phyloP scores from a whole-genome alignment of 805 yeast species.

The Yarrowia keelungensis region DNA sequence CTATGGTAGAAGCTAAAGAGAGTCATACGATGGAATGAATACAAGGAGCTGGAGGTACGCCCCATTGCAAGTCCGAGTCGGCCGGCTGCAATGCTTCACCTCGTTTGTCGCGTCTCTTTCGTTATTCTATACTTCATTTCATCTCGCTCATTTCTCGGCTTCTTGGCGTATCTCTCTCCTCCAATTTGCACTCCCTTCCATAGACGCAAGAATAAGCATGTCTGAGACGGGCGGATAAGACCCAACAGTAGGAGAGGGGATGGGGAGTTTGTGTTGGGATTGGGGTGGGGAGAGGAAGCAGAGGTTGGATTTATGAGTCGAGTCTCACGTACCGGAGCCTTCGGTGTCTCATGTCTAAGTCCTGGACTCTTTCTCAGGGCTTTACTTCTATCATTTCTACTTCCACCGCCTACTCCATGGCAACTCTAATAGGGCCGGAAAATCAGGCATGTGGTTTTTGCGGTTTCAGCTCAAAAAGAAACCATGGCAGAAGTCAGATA shows the following conservation, averaged over 20 bases:
- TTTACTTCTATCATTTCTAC: too few relatives aligned
- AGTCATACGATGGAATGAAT: too few relatives aligned
- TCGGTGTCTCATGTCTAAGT: too few relatives aligned
- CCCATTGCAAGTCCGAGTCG: too few relatives aligned
- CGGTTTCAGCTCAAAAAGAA: conserved; percentile 3
- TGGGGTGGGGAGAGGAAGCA: too few relatives aligned
- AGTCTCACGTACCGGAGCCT: too few relatives aligned
- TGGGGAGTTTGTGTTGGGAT: not conserved
- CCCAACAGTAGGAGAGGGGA: conserved; percentile 2
- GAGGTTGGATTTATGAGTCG: too few relatives aligned
- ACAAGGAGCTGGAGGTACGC: too few relatives aligned
- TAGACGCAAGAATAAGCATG: not conserved
- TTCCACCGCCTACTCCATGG: too few relatives aligned
- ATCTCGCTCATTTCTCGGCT: conserved; percentile 15
- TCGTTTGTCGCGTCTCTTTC: not conserved
- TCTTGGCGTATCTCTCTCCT: conserved; percentile 11
- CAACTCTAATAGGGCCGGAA: conserved; percentile 9
- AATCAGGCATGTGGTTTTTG: conserved; percentile 6
- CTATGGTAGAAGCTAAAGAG: too few relatives aligned
- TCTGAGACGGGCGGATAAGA: conserved; percentile 5
- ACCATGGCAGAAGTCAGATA: not conserved
- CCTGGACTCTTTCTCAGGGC: too few relatives aligned
- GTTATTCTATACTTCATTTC: not conserved
- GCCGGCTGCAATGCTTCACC: too few relatives aligned
- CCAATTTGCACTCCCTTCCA: conserved; percentile 9